Base-by-base conservation (phyloP, 169 alveolate species). In the Babesia bigemina region DNA sequence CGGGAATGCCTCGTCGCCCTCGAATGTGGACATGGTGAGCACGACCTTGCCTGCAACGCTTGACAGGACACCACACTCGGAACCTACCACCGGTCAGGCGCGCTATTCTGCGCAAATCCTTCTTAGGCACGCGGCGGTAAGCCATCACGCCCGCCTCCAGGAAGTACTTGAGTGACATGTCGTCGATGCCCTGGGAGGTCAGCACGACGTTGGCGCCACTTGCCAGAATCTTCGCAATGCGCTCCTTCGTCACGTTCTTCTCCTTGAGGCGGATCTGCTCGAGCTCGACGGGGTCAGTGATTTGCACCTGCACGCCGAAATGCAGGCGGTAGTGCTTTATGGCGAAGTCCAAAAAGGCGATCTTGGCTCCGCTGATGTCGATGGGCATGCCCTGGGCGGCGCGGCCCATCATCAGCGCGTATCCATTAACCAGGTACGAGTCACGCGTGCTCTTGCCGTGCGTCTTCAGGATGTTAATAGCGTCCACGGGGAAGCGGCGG, bases 171-270 rank as follows among this genome's bases (percentile, higher is more conserved):
- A 97, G 88, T 26, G 99, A 97, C 91, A 97, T 95, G 73, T 98
- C 99, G 86, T 97, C 99, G 58, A 98, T 97, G 33, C 99, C 99
- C 78, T 94, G 96, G 21, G 99, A 88, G 53, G 99, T 96, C 60
- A 98, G 82, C 52, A 98, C 94, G n/a, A 98, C 99, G 92, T 97
- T 98, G 26, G 99, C 99, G 22, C 99, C 99, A 47, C 99, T 91
- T 33, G 88, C 97, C 70, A 98, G 91, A 44, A 98, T 94, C 91
- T 96, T 96, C 78, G 96, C 86, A 44, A 96, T 93, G 84, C 99
- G 92, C 78, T 94, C 98, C 91, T 95, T 96, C 24, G 99, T 96
- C 55, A 98, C 95, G 85, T 98, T 99, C 94, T 96, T 95, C 89
- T 98, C 99, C 75, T 94, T 93, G 62, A 89, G 90, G 63, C 99